Evolutionary conservation across 176 grass and related monocot species (phyloP).

Genomic region (Leersia perrieri): DNA sequence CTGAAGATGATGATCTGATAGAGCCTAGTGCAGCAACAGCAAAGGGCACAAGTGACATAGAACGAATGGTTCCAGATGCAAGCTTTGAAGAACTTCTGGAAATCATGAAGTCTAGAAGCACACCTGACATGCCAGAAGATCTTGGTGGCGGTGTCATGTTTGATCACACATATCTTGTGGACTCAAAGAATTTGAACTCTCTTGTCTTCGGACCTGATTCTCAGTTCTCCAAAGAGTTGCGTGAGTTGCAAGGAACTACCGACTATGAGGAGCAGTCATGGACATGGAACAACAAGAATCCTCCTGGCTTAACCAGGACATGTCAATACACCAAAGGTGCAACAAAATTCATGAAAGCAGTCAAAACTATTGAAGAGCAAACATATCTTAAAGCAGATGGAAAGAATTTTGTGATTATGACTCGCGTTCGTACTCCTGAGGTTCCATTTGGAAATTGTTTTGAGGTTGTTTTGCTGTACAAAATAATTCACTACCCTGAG

Average conservation of each 20-base stretch:
- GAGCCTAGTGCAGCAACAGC: conserved; percentile 7
- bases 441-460: conserved; percentile 90
- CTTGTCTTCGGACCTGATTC: conserved; percentile 66
- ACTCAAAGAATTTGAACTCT: conserved; percentile 68
- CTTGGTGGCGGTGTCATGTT: conserved; percentile 50
- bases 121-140: conserved; percentile 53
- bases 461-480: conserved; percentile 70
- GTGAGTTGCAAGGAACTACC: conserved; percentile 43
- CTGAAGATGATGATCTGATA: conserved; percentile 32
- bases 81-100: conserved; percentile 74
- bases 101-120: conserved; percentile 49
- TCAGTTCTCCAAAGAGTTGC: conserved; percentile 57
- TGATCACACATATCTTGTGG: conserved; percentile 58
- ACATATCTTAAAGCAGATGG: conserved; percentile 75
- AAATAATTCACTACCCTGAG: conserved; percentile 58
- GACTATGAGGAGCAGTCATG: conserved; percentile 67
- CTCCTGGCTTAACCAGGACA: conserved; percentile 50
- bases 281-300: conserved; percentile 54
- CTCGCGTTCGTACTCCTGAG: conserved; percentile 62
- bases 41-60: conserved; percentile 6
- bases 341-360: conserved; percentile 67
- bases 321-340: conserved; percentile 65
- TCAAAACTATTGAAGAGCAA: conserved; percentile 78
- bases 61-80: conserved; percentile 28
- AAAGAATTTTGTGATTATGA: conserved; percentile 54